Evolutionary conservation across 2,329 filamentous ascomycete genomes (phyloP).

Genomic region (Trichoderma sp.): DNA sequence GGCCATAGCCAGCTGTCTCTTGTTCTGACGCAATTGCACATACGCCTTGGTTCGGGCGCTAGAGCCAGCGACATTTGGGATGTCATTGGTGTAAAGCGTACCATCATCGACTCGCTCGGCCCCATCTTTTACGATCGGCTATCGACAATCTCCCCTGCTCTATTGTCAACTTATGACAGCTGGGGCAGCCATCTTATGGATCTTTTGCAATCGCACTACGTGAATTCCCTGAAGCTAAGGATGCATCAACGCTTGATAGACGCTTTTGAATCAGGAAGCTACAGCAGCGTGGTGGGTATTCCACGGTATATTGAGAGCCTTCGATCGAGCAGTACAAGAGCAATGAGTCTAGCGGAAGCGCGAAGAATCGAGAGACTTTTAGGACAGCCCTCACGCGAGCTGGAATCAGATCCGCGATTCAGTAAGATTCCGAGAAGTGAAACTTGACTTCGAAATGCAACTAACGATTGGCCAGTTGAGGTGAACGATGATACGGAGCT

Average conservation of each 20-base stretch:
- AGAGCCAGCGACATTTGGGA: slow-evolving; percentile 53
- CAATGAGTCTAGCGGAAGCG: slow-evolving; percentile 56
- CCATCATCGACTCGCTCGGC: slow-evolving; percentile 58
- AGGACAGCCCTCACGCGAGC: slow-evolving; percentile 43
- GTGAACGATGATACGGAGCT: slow-evolving; percentile 45
- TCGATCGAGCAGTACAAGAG: slow-evolving; percentile 53
- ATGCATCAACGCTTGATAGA: slow-evolving; percentile 47
- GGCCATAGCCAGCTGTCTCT: slow-evolving; percentile 52
- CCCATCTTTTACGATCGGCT: slow-evolving; percentile 59
- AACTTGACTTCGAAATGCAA: background rate
- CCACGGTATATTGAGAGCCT: slow-evolving; percentile 48
- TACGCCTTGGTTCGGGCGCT: slow-evolving; percentile 52
- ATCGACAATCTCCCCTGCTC: slow-evolving; percentile 50
- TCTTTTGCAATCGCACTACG: slow-evolving; percentile 50
- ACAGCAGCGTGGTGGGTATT: slow-evolving; percentile 53
- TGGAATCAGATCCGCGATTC: slow-evolving; percentile 49
- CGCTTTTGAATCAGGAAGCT: slow-evolving; percentile 53
- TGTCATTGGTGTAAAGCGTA: slow-evolving; percentile 56
- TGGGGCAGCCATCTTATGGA: slow-evolving; percentile 43
- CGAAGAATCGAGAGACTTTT: slow-evolving; percentile 49
- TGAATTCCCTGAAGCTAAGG: slow-evolving; percentile 48
- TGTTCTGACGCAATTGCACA: slow-evolving; percentile 54
- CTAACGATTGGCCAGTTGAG: slow-evolving; percentile 40
- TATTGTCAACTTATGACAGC: slow-evolving; percentile 39
- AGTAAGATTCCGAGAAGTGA: slow-evolving; percentile 40